phyloP scores from a whole-genome alignment of 2,329 filamentous ascomycete genomes.

The Ascocoryne sarcoides region DNA sequence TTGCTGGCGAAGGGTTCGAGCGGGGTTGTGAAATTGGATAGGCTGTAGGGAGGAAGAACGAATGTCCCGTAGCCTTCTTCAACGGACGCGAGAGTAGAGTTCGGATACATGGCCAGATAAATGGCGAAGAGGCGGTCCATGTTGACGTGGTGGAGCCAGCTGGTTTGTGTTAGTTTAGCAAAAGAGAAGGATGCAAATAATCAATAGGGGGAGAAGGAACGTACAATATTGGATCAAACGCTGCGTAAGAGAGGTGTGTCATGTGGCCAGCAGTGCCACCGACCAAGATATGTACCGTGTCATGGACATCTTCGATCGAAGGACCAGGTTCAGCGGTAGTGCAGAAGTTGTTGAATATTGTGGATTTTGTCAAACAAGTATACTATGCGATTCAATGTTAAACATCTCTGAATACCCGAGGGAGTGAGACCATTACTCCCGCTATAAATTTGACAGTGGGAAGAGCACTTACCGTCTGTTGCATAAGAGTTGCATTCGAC shows the following conservation, averaged over 20 bases:
- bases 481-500: constrained; percentile 12
- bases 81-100: constrained; percentile 25
- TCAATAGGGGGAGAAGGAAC: constrained; percentile 13
- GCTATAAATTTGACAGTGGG: too few relatives aligned
- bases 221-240: constrained; percentile 41
- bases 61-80: constrained; percentile 28
- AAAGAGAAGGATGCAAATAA: too few relatives aligned
- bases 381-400: too few relatives aligned
- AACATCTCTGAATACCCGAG: background rate
- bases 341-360: constrained; percentile 33
- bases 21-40: constrained; percentile 22
- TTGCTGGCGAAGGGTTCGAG: constrained; percentile 26
- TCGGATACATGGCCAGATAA: constrained; percentile 37
- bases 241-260: constrained; percentile 33
- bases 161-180: constrained; percentile 14
- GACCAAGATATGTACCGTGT: constrained; percentile 34
- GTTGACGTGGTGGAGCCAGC: constrained; percentile 46
- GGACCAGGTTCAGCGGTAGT: constrained; percentile 30
- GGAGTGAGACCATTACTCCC: too few relatives aligned
- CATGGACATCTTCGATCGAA: constrained; percentile 39
- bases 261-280: constrained; percentile 33
- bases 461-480: constrained; percentile 23
- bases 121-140: constrained; percentile 51
- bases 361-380: constrained; percentile 30
- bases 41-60: constrained; percentile 16